A percentile compares a stretch with the other conserved stretches of the same genome.
phyloP scores from a whole-genome alignment of 129 eudicot species.

The Flaveria sonorensis region DNA sequence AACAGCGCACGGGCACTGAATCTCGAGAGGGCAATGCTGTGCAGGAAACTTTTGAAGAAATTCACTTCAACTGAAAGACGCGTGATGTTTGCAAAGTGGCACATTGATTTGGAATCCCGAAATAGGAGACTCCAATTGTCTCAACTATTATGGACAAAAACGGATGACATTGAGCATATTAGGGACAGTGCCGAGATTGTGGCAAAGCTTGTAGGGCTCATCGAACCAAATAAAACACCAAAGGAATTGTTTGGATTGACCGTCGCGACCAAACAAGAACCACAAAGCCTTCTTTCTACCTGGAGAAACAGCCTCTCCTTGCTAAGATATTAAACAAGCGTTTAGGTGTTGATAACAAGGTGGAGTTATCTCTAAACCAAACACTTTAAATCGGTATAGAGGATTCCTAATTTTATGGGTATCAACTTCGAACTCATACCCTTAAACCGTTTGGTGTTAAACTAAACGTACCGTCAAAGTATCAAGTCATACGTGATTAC shows the following conservation, averaged over 20 bases:
- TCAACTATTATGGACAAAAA: constrained; percentile 55
- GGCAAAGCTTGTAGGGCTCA: constrained; percentile 66
- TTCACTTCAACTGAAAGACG: constrained; percentile 59
- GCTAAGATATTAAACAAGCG: constrained; percentile 23
- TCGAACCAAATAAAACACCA: constrained; percentile 44
- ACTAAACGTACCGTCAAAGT: background rate
- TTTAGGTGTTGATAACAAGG: background rate
- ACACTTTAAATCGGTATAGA: background rate
- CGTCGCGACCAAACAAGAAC: constrained; percentile 39
- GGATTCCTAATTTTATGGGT: background rate
- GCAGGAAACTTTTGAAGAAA: constrained; percentile 59
- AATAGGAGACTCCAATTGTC: constrained; percentile 65
- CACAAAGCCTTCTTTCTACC: constrained; percentile 35
- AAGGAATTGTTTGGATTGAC: constrained; percentile 72
- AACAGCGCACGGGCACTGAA: constrained; percentile 57
- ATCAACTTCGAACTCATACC: constrained; percentile 8
- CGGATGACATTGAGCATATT: constrained; percentile 57
- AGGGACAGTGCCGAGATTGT: constrained; percentile 77
- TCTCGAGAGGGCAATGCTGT: constrained; percentile 64
- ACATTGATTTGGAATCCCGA: constrained; percentile 55
- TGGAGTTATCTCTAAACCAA: background rate
- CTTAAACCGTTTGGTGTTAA: background rate
- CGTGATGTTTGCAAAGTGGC: constrained; percentile 61
- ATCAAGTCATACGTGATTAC: background rate
- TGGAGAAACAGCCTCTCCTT: constrained; percentile 56